These are phyloP conservation scores for Hemerocallis citrina DNA, from an alignment of 106 monocot genomes.

Conservation along the genomic window DNA sequence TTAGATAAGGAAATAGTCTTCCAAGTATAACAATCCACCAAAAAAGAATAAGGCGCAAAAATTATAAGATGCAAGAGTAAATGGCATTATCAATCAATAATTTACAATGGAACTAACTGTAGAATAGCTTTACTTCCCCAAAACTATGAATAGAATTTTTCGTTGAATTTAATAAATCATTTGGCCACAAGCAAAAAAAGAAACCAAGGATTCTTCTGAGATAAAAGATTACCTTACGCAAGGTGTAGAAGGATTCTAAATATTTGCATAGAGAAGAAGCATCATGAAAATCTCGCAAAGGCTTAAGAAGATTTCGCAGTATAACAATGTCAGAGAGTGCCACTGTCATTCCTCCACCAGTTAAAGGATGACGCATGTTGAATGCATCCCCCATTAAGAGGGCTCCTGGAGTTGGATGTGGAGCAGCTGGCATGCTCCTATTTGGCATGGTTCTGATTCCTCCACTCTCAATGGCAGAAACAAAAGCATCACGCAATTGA, in stretches of 20 bases:
- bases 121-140: too few relatives aligned
- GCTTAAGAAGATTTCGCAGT: constrained; percentile 71
- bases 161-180: too few relatives aligned
- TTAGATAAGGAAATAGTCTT: too few relatives aligned
- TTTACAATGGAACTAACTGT: too few relatives aligned
- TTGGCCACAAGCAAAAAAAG: too few relatives aligned
- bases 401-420: constrained; percentile 87
- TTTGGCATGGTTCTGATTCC: constrained; percentile 80
- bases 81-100: background rate
- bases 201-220: too few relatives aligned
- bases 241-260: constrained; percentile 90
- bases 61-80: background rate
- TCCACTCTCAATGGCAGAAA: constrained; percentile 66
- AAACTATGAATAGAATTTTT: too few relatives aligned
- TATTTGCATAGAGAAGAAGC: constrained; percentile 76
- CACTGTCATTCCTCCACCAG: constrained; percentile 97
- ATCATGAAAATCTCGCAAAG: constrained; percentile 66
- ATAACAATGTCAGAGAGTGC: constrained; percentile 82
- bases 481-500: constrained; percentile 49
- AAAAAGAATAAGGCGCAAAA: too few relatives aligned
- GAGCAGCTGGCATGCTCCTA: constrained; percentile 87
- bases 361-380: constrained; percentile 96
- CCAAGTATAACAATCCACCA: too few relatives aligned
- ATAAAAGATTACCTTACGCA: constrained; percentile 76
- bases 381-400: constrained; percentile 96